phyloP scores from a whole-genome alignment of 257 asterid species.

The Coffea eugenioides region DNA sequence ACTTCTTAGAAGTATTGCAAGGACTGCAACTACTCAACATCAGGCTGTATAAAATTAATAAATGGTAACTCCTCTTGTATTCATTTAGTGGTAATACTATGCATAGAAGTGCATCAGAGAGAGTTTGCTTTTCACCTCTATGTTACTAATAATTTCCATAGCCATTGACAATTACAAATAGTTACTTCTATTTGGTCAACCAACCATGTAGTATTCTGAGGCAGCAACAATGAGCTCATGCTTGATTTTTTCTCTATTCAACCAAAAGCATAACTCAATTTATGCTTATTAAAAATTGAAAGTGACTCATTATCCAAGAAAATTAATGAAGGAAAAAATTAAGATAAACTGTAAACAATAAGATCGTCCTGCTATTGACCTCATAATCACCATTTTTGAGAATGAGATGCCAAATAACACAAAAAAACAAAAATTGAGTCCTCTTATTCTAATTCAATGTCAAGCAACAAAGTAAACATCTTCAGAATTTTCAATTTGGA shows the following conservation, averaged over 20 bases:
- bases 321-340: no score
- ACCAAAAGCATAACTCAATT: not conserved
- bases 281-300: not conserved
- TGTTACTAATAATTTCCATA: not conserved
- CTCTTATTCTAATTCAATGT: not conserved
- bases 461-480: not conserved
- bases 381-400: not conserved
- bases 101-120: not conserved
- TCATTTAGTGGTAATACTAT: not conserved
- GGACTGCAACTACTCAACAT: no score
- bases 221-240: no score
- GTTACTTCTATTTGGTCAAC: not conserved
- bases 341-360: not conserved
- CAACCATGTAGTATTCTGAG: no score
- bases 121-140: not conserved
- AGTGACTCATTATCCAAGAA: no score
- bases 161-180: not conserved
- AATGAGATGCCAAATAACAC: not conserved
- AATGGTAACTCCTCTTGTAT: not conserved
- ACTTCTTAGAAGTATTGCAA: no score
- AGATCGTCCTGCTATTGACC: not conserved
- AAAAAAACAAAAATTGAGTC: no score
- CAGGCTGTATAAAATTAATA: no score
- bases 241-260: no score
- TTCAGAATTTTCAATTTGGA: not conserved